These are phyloP conservation scores for Fistulina hepatica DNA, from an alignment of 1,284 basidiomycete species.

Conservation along the genomic window DNA sequence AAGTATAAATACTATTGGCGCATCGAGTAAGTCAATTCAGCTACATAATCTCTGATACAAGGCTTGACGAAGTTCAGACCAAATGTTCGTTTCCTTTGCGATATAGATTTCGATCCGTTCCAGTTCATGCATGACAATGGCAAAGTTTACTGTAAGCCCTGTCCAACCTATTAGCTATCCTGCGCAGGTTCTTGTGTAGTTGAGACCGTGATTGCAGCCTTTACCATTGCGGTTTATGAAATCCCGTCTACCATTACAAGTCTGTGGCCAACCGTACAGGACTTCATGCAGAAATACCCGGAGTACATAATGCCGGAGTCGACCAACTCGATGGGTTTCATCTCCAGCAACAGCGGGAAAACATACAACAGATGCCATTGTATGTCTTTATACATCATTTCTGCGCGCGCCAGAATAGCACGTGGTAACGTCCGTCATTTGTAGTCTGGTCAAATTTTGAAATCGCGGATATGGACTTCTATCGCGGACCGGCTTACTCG, in stretches of 20 bases:
- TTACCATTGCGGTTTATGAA: constrained; percentile 71
- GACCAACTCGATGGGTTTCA: constrained; percentile 60
- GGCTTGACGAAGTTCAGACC: constrained; percentile 31
- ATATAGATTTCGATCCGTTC: constrained; percentile 67
- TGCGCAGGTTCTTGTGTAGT: constrained; percentile 12
- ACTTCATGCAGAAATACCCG: constrained; percentile 16
- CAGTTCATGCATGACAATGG: constrained; percentile 63
- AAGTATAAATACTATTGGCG: constrained; percentile 76
- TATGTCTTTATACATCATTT: constrained; percentile 5
- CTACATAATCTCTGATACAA: neutral
- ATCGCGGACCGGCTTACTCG: constrained; percentile 51
- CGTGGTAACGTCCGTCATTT: too few species aligned
- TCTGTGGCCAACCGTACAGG: constrained; percentile 57
- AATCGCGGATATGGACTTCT: constrained; percentile 58
- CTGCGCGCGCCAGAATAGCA: too few species aligned
- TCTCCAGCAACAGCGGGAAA: constrained; percentile 53
- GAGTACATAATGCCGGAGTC: constrained; percentile 50
- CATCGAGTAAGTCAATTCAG: constrained; percentile 27
- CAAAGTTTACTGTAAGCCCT: constrained; percentile 47
- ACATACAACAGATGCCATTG: constrained; percentile 69
- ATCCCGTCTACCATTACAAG: constrained; percentile 64
- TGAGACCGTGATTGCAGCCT: constrained; percentile 29
- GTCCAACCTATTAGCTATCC: neutral
- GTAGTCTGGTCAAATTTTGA: constrained; percentile 72
- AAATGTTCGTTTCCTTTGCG: constrained; percentile 63